phyloP scores from a whole-genome alignment of 129 eudicot species.

The Tanacetum coccineum region DNA sequence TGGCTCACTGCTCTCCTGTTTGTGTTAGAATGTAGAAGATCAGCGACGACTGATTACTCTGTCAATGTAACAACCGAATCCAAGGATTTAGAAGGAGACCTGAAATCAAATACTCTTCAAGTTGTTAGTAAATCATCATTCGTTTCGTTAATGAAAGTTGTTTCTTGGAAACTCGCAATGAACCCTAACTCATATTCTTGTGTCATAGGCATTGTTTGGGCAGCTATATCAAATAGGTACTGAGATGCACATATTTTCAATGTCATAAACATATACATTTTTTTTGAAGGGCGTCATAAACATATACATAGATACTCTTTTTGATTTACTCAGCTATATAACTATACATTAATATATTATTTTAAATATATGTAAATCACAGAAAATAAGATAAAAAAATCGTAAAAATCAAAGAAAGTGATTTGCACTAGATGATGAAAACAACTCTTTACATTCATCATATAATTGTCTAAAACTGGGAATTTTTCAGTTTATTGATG shows the following conservation, averaged over 20 bases:
- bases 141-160: slow-evolving; percentile 49
- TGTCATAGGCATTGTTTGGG: slow-evolving; percentile 69
- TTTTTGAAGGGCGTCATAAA: neutral
- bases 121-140: slow-evolving; percentile 32
- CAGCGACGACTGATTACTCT: slow-evolving; percentile 29
- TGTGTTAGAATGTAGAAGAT: slow-evolving; percentile 57
- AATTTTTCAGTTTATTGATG: neutral
- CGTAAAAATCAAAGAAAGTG: neutral
- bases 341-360: neutral
- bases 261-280: neutral
- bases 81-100: slow-evolving; percentile 47
- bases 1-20: slow-evolving; percentile 68
- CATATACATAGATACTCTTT: neutral
- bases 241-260: neutral
- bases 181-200: slow-evolving; percentile 86
- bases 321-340: neutral
- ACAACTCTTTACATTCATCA: neutral
- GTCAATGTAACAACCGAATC: slow-evolving; percentile 6
- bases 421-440: neutral
- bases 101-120: slow-evolving; percentile 8
- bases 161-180: slow-evolving; percentile 50
- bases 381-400: too few species aligned
- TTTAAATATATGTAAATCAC: neutral
- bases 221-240: slow-evolving; percentile 69
- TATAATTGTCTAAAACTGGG: neutral